These are phyloP conservation scores for Aphanoascus verrucosus DNA, from an alignment of 2,329 filamentous ascomycete species.

Conservation along the genomic window DNA sequence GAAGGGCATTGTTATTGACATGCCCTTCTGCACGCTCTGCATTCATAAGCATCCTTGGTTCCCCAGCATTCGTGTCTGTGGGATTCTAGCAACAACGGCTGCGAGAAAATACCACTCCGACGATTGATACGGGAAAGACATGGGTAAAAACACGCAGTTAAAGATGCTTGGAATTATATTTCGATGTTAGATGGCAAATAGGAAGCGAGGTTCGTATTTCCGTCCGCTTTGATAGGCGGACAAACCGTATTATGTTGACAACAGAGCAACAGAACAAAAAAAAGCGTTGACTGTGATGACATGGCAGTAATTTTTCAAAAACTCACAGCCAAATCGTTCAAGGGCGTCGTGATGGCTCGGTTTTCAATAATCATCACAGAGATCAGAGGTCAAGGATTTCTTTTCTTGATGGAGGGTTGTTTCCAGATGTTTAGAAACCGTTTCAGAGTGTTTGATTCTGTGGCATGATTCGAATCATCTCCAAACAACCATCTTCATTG, in stretches of 20 bases:
- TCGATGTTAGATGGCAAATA: constrained; percentile 3
- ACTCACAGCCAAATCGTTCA: not conserved
- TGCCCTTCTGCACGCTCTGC: not conserved
- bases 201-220: constrained; percentile 4
- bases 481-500: not conserved
- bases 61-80: not conserved
- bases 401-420: not conserved
- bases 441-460: not conserved
- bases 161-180: not conserved
- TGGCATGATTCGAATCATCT: too few species aligned
- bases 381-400: not conserved
- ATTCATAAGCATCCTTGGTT: not conserved
- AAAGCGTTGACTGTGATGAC: not conserved
- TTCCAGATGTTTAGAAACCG: too few species aligned
- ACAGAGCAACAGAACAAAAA: constrained; percentile 1
- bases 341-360: not conserved
- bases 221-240: not conserved
- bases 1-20: too few species aligned
- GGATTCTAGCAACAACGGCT: not conserved
- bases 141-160: constrained; percentile 6
- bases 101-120: not conserved
- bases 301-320: constrained; percentile 3
- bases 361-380: not conserved
- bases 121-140: not conserved
- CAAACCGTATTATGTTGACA: not conserved